Base-by-base conservation (phyloP, 352 stramenopile genomes). In the Globisporangium iwayamae region DNA sequence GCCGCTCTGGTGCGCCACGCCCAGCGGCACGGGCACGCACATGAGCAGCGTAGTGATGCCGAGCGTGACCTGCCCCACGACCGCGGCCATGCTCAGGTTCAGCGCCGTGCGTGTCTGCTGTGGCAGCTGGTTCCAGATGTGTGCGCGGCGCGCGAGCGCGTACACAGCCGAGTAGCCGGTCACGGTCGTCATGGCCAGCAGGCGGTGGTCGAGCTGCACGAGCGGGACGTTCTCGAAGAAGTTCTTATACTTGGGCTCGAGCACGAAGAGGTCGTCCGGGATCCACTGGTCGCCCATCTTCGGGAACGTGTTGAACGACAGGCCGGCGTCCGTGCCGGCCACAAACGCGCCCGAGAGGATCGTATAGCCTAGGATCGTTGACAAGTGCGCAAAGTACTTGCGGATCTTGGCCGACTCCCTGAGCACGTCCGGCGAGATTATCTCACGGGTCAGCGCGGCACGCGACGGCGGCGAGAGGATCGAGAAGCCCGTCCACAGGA, bases 281-380 rank as follows among this genome's bases (percentile, higher is more conserved):
- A 99, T 97, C 93, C 93, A 98, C 60, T 96, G 74, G 32, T 86
- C 90, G 62, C 82, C 85, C 96, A 99, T 99, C 69, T 97, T 97
- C 7, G 97, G 97, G 68, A 97, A 99, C 22, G 90, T 98, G 78
- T 99, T 99, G 91, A 96, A 99, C 2, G 97, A 96, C 67, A 97
- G 91, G 30, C 97, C 97, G 4, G 97, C 97, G 79, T 99, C 97
- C 66, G 98, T 99, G n/a, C 97, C 97, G 7, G 97, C 97, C 4
- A 99, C 97, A 48, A 99, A 98, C 18, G 96, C 97, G 14, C 87
- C 87, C 25, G 87, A 96, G 43, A 94, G 54, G 60, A 96, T 93
- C 43, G 87, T 96, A 71, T 87, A 90, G 39, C 85, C 87, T 0
- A 96, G 65, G 56, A 89, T 67, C 38, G 79, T 85, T 6, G 87